Percentiles rank a stretch among this genome's conserved stretches.
These are phyloP conservation scores for Alternaria infectoria DNA, from an alignment of 2,329 filamentous ascomycete genomes.

Conservation along the genomic window DNA sequence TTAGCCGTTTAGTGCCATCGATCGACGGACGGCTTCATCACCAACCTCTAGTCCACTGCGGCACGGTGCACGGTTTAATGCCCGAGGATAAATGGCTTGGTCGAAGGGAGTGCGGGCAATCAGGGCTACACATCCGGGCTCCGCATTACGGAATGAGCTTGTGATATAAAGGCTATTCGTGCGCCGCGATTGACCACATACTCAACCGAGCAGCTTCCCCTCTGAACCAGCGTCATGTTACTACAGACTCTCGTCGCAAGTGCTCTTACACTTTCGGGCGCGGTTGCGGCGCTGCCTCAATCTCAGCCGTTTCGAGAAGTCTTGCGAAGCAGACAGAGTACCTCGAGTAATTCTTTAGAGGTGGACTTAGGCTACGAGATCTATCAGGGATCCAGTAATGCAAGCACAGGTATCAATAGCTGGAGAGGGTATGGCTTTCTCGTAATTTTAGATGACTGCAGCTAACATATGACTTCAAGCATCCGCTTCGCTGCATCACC, in stretches of 20 bases:
- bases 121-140: neutral
- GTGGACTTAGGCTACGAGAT: slow-evolving; percentile 34
- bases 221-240: neutral
- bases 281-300: neutral
- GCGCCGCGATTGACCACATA: neutral
- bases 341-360: neutral
- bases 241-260: neutral
- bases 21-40: neutral
- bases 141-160: neutral
- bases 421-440: slow-evolving; percentile 27
- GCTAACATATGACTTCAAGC: slow-evolving; percentile 3
- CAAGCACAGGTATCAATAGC: slow-evolving; percentile 20
- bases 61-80: neutral
- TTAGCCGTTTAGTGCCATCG: neutral
- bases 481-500: slow-evolving; percentile 31
- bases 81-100: neutral
- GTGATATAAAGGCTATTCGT: neutral
- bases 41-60: neutral
- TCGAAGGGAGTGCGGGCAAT: neutral
- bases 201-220: neutral
- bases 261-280: neutral
- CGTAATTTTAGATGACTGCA: neutral
- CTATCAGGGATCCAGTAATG: slow-evolving; percentile 25
- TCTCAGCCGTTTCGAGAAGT: neutral
- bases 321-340: neutral